A percentile compares a stretch with the other conserved stretches of the same genome.
Evolutionary conservation across 306 rosid genomes (phyloP).

Genomic region (Leucaena leucocephala): DNA sequence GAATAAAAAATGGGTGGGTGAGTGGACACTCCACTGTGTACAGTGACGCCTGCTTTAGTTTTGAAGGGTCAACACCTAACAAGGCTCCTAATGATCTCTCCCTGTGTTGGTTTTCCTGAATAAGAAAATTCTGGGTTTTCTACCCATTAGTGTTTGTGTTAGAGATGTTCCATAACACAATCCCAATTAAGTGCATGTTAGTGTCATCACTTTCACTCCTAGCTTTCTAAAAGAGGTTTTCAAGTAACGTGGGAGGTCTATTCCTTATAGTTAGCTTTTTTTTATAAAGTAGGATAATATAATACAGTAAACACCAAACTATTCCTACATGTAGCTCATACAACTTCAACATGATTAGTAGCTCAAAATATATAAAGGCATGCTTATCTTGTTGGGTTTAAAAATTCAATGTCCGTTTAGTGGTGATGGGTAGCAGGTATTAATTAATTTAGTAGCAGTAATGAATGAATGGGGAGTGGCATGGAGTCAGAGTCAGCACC

Average conservation of each 20-base stretch:
- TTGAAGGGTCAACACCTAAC: neutral
- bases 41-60: neutral
- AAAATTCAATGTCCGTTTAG: neutral
- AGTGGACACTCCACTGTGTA: neutral
- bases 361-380: neutral
- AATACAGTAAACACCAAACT: neutral
- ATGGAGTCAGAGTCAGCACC: neutral
- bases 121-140: too few species aligned
- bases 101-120: too few species aligned
- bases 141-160: neutral
- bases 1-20: neutral
- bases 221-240: neutral
- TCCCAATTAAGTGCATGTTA: neutral
- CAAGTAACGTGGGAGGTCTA: too few species aligned
- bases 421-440: neutral
- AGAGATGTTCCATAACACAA: neutral
- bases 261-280: neutral
- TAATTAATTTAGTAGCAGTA: neutral
- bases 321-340: neutral
- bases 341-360: neutral
- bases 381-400: neutral
- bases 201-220: neutral
- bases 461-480: neutral
- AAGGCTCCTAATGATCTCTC: neutral
- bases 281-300: neutral